Conservation (phyloP, 805 yeast genomes). For the Barnettozyma botsteinii region DNA sequence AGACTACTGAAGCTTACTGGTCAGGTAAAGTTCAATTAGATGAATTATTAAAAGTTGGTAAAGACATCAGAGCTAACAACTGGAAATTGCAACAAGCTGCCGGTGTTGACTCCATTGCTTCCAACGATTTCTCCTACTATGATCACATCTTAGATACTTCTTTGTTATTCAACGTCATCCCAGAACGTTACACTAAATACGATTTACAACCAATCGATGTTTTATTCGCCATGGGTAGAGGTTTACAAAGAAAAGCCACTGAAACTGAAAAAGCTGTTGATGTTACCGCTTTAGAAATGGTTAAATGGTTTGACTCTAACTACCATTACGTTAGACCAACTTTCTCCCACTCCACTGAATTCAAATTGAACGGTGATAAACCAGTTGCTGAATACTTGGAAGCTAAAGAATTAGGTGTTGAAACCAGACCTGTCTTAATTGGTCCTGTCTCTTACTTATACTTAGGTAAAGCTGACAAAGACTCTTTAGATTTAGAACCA, state of each 20-base stretch:
- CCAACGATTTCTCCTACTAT: conserved; percentile 97
- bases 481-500: conserved; percentile 92
- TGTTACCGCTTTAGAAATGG: conserved; percentile 99
- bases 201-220: conserved; percentile 86
- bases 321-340: conserved; percentile 99
- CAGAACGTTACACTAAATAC: conserved; percentile 93
- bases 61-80: conserved; percentile 91
- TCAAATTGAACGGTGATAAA: conserved; percentile 93
- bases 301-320: conserved; percentile 99
- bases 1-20: conserved; percentile 99
- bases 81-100: conserved; percentile 97
- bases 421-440: conserved; percentile 94
- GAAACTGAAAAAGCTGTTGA: conserved; percentile 86
- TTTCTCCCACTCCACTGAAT: conserved; percentile 88
- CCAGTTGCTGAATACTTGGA: conserved; percentile 97
- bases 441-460: conserved; percentile 95
- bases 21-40: conserved; percentile 84
- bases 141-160: conserved; percentile 95
- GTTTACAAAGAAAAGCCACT: conserved; percentile 95
- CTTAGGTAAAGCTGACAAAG: conserved; percentile 98
- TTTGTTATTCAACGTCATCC: conserved; percentile 88
- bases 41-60: conserved; percentile 86
- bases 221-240: conserved; percentile 99
- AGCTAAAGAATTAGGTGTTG: conserved; percentile 93
- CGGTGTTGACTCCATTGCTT: conserved; percentile 95